Evolutionary conservation across 2,329 filamentous ascomycete genomes (phyloP), one percentile per base, ranked within the genome.

Genomic region (Coniella lustricola): DNA sequence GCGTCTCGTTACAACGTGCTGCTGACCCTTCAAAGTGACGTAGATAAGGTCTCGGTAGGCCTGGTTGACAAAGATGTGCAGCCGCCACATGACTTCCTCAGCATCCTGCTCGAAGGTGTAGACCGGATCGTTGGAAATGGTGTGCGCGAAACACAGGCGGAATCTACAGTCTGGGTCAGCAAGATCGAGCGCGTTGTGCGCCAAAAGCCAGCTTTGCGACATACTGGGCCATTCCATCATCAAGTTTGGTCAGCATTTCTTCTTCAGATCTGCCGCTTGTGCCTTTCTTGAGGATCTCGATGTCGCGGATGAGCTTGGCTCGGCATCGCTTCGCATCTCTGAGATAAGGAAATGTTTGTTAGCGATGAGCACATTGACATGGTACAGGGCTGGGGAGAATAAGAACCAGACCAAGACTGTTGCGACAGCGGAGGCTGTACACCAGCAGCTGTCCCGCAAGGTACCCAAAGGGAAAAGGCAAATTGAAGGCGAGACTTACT

Each of bases 21-120:
- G 73, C 51, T 70, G 66, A 43, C 70, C 66, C 53, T 71, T 70
- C 41, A 81, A 69, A 32, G 31, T 45, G 56, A 75, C 76, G 56
- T 74, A 72, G 54, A 91, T 71, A 48, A 81, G 73, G 60, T 82
- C 84, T 60, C 87, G 80, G 68, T 91, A 95, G 61, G 84, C 81
- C 57, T 74, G 76, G 63, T 93, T 94, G 64, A 95, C 82, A 57
- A 79, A 77, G 53, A 79, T 76, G 66, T 97, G 91, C 46, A 81
- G 77, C 52, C 81, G 74, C 91, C 91, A 97, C 40, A 97, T 76
- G 52, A 74, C 76, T 50, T 72, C 67, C 64, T 95, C 89, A 45
- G 85, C 76, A 49, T 81, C 75, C 54, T 81, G 75, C 54, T 72
- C 70, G 52, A 72, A 74, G 44, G 84, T 82, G 67, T 77, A 81